phyloP scores from a whole-genome alignment of 768 basidiomycete genomes.

The Lactarius tabidus region DNA sequence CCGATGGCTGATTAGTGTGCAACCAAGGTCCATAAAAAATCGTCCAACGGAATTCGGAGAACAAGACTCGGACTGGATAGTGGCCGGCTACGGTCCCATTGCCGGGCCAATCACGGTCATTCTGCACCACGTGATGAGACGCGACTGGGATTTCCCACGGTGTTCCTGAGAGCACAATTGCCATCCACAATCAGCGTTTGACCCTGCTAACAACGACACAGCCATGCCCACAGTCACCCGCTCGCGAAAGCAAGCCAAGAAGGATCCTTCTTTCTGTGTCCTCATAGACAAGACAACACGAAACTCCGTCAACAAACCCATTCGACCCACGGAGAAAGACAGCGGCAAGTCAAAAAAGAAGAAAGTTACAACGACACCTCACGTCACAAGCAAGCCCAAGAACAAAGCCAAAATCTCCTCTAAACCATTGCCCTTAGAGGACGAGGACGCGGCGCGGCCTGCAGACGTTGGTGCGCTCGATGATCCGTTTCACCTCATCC shows the following conservation, averaged over 20 bases:
- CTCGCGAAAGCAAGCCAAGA: slow-evolving; percentile 5
- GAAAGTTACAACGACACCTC: background rate
- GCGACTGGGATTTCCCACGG: slow-evolving; percentile 2
- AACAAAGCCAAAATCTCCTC: slow-evolving; percentile 11
- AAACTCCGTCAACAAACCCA: slow-evolving; percentile 5
- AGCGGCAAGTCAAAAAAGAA: slow-evolving; percentile 12
- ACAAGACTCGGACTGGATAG: background rate
- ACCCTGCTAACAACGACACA: background rate
- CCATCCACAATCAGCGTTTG: background rate
- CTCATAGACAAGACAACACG: slow-evolving; percentile 26
- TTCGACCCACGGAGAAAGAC: background rate
- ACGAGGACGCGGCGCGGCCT: background rate
- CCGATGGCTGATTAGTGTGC: slow-evolving; percentile 3
- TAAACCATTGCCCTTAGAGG: background rate
- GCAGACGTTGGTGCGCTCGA: background rate
- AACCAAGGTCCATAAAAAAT: background rate
- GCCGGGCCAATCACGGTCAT: background rate
- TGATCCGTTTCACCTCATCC: background rate
- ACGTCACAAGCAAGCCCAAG: slow-evolving; percentile 9
- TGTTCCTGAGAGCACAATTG: background rate
- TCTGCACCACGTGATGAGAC: slow-evolving; percentile 10
- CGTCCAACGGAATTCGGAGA: slow-evolving; percentile 3
- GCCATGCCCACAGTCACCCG: slow-evolving; percentile 16
- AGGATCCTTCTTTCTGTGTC: slow-evolving; percentile 12
- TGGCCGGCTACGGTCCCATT: background rate